phyloP scores from a whole-genome alignment of 192 early-diverging fungal genomes.

The Backusella morwellensis region DNA sequence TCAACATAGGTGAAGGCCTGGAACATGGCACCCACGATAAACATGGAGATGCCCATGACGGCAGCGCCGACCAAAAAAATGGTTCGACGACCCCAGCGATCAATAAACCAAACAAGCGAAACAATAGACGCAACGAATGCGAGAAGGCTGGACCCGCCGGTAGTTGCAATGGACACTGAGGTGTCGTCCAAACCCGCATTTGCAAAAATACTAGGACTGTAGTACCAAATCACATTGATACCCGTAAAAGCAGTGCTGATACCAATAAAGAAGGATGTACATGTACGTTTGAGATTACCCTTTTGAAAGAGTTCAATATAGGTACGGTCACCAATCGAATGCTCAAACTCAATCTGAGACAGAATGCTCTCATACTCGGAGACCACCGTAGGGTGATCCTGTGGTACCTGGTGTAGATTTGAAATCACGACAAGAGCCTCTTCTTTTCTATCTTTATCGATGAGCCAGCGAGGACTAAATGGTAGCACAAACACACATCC shows the following conservation, averaged over 20 bases:
- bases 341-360: conserved; percentile 60
- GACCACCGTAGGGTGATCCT: conserved; percentile 48
- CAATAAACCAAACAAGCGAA: conserved; percentile 56
- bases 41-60: conserved; percentile 63
- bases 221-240: conserved; percentile 35
- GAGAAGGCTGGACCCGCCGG: conserved; percentile 24
- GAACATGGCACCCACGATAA: conserved; percentile 55
- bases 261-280: conserved; percentile 59
- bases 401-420: conserved; percentile 58
- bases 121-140: conserved; percentile 20
- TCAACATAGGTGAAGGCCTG: conserved; percentile 14
- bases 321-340: conserved; percentile 58
- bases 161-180: conserved; percentile 30
- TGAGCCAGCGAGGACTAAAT: conserved; percentile 84
- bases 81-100: conserved; percentile 74
- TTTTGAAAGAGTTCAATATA: conserved; percentile 55
- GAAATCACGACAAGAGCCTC: conserved; percentile 69
- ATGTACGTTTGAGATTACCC: conserved; percentile 59
- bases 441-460: conserved; percentile 63
- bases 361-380: conserved; percentile 70
- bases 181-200: conserved; percentile 26
- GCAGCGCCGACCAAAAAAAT: conserved; percentile 71
- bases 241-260: conserved; percentile 28
- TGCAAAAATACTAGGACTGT: conserved; percentile 34
- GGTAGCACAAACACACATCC: conserved; percentile 73